phyloP scores from a whole-genome alignment of 2,329 filamentous ascomycete species.

The Aspergillus brunneoviolaceus region DNA sequence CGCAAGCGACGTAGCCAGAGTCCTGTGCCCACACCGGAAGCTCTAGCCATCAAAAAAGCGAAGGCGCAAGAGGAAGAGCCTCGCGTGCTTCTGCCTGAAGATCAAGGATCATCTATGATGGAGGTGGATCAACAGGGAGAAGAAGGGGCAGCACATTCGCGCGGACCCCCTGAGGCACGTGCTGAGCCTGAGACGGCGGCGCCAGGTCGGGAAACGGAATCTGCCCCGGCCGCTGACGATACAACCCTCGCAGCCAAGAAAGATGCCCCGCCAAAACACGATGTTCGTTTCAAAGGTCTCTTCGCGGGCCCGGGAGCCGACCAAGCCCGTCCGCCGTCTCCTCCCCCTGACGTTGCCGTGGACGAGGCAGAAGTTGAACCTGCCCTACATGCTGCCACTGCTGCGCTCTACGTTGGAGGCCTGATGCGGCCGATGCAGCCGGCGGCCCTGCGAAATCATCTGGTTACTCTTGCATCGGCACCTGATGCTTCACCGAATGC shows the following conservation, averaged over 20 bases:
- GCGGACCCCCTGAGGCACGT: conserved; percentile 15
- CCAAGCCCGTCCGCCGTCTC: conserved; percentile 26
- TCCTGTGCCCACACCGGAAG: conserved; percentile 57
- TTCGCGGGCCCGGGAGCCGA: conserved; percentile 36
- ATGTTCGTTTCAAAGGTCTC: conserved; percentile 52
- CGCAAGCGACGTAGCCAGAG: conserved; percentile 66
- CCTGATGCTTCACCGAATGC: conserved; percentile 52
- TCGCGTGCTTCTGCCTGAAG: conserved; percentile 32
- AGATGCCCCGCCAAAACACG: conserved; percentile 32
- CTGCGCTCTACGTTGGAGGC: conserved; percentile 83
- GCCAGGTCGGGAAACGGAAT: conserved; percentile 21
- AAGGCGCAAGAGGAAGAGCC: conserved; percentile 48
- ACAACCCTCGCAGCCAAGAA: conserved; percentile 16
- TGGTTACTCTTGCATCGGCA: conserved; percentile 67
- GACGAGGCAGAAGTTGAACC: conserved; percentile 50
- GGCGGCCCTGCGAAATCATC: conserved; percentile 64
- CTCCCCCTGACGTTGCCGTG: conserved; percentile 27
- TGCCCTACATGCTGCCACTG: conserved; percentile 69
- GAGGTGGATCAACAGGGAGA: conserved; percentile 14
- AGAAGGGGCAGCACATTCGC: conserved; percentile 19
- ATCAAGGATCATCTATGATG: conserved; percentile 18
- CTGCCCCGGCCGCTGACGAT: conserved; percentile 13
- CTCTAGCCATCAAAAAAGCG: conserved; percentile 56
- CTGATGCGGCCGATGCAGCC: conserved; percentile 83
- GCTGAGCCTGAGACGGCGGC: conserved; percentile 11